phyloP scores from a whole-genome alignment of 805 yeast genomes.

The Starmerella vitae region DNA sequence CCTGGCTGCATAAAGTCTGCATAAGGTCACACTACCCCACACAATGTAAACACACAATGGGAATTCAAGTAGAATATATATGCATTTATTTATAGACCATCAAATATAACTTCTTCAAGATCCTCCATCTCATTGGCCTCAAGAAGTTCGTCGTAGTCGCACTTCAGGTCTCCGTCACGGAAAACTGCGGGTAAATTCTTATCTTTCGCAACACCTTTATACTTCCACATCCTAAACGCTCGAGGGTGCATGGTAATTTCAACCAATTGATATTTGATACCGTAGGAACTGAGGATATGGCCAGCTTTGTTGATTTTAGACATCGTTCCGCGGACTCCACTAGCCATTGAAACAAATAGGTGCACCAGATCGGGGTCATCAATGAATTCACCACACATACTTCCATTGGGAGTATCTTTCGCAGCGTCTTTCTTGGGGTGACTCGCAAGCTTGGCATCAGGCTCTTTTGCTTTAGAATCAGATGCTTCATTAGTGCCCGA shows the following conservation, averaged over 20 bases:
- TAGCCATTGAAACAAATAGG: slow-evolving; percentile 70
- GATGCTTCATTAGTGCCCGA: too few species aligned
- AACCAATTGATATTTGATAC: slow-evolving; percentile 47
- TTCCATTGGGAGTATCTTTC: neutral
- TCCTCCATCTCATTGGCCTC: slow-evolving; percentile 55
- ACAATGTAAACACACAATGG: too few species aligned
- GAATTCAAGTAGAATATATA: too few species aligned
- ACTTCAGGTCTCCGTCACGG: slow-evolving; percentile 65
- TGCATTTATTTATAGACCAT: slow-evolving; percentile 12
- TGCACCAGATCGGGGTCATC: slow-evolving; percentile 33
- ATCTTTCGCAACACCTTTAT: slow-evolving; percentile 42
- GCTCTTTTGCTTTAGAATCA: too few species aligned
- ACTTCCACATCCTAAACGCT: slow-evolving; percentile 69
- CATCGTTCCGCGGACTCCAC: slow-evolving; percentile 60
- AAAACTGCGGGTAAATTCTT: slow-evolving; percentile 70
- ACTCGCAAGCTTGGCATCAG: too few species aligned
- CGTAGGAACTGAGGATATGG: slow-evolving; percentile 61
- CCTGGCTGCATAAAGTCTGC: too few species aligned
- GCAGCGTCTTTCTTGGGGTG: too few species aligned
- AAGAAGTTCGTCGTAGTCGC: slow-evolving; percentile 72
- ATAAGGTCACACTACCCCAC: too few species aligned
- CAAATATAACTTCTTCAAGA: slow-evolving; percentile 22
- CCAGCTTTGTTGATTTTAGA: slow-evolving; percentile 58
- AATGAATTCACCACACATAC: slow-evolving; percentile 1
- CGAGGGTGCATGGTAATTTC: slow-evolving; percentile 77